phyloP scores from a whole-genome alignment of 306 rosid species.

The Hippophae tibetana region DNA sequence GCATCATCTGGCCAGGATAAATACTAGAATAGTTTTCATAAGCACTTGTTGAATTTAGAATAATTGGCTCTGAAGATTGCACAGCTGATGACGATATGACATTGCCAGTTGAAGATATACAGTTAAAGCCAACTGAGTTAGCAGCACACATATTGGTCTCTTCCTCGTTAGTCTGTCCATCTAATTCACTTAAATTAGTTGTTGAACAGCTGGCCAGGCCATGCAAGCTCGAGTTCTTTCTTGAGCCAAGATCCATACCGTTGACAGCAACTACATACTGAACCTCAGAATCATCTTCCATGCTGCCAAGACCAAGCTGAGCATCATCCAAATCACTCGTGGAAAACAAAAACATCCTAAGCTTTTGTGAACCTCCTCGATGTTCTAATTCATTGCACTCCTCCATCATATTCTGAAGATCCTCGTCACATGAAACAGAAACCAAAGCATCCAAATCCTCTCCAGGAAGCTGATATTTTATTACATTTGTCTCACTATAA shows the following conservation, averaged over 20 bases:
- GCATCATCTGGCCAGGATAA: conserved; percentile 32
- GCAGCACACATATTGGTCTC: conserved; percentile 27
- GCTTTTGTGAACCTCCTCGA: conserved; percentile 53
- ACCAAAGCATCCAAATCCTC: conserved; percentile 94
- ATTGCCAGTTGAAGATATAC: conserved; percentile 31
- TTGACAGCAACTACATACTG: conserved; percentile 78
- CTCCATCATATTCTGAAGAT: conserved; percentile 84
- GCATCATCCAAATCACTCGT: conserved; percentile 58
- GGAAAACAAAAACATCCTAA: conserved; percentile 68
- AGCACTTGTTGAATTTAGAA: conserved; percentile 39
- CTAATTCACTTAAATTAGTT: conserved; percentile 53
- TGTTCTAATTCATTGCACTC: conserved; percentile 50
- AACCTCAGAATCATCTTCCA: conserved; percentile 64
- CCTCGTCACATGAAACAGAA: conserved; percentile 80
- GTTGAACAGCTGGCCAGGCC: conserved; percentile 40
- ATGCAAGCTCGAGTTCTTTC: conserved; percentile 36
- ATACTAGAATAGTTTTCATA: conserved; percentile 35
- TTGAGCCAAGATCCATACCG: conserved; percentile 58
- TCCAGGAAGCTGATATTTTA: conserved; percentile 90
- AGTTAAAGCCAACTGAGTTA: conserved; percentile 33
- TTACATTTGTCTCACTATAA: conserved; percentile 38
- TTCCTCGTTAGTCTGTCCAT: conserved; percentile 40
- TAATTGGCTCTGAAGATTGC: conserved; percentile 38
- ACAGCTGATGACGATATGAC: conserved; percentile 27
- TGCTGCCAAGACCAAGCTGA: conserved; percentile 43